Evolutionary conservation across 2,329 filamentous ascomycete species (phyloP), one percentile per base, ranked within the genome.

Genomic region (Harringtonia aguacate): DNA sequence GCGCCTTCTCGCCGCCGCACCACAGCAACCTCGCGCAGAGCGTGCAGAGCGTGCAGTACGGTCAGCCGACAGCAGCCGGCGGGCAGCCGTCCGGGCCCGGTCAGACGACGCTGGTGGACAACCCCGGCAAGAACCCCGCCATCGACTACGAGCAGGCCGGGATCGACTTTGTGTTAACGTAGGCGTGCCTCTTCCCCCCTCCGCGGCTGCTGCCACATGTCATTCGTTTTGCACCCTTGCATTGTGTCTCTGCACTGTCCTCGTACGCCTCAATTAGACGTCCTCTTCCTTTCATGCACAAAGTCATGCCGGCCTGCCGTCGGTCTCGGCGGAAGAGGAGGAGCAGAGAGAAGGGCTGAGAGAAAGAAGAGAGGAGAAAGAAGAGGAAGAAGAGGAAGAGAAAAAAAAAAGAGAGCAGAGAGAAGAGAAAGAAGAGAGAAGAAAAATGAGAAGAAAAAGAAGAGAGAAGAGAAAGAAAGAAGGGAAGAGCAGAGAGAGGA

Each of bases 151-250:
- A 90, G 61, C 82, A 88, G 61, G 77, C 85, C 55, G 86, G 86
- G 59, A 88, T 92, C 67, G 86, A 92, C 64, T 90, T 92, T 69
- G 86, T 92, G 57, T 76, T 92, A 75, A 84, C 84, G 86, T 92
- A 88, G 75, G 85, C 77, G 60, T n/a, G n/a, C n/a, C n/a, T 58
- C 27, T 31, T 20, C 15, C 39, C 29, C 30, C 12, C 28, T 40
- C 30, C 35, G 18, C 15, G 29, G 22, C 29, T 44, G 33, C 15
- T 41, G 34, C n/a, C 40, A 37, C 15, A 37, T 14, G 22, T 42
- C 22, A n/a, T n/a, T n/a, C n/a, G n/a, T n/a, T n/a, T n/a, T n/a
- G n/a, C n/a, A n/a, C 34, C 12, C 27, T 30, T 37, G 14, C 36
- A 27, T 27, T 9, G 13, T 37, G 21, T 27, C 10, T 27, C 24